Base-by-base conservation (phyloP, 176 grass and related monocot genomes). In the Hordeum marinum region DNA sequence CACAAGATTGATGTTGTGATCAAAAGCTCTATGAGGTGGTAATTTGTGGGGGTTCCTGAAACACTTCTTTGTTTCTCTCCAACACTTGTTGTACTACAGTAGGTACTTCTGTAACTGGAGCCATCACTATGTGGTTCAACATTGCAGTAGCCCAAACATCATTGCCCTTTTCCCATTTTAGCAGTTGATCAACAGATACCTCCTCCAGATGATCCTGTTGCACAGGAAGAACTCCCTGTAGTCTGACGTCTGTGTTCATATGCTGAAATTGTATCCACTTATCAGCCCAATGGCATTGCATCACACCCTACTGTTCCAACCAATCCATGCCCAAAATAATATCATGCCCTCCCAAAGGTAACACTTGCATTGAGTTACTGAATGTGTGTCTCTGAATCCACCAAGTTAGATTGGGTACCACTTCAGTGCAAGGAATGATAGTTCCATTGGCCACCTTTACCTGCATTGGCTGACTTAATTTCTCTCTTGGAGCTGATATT, bases 111-210 rank as follows among this genome's bases (percentile, higher is more conserved):
- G 9, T 12, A 2, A 12, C 1, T 9, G 11, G 2, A 11, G 43
- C 7, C 31, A 32, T 32, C 31, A 32, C 3, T 2, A 45, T 45
- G 2, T 5, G 2, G 7, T 7, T 11, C 6, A 11, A 9, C 3
- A 45, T 9, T 11, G 43, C 10, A 9, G 11, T 45, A 9, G 43
- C 15, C 15, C 4, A 55, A 1, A 55, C 0, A 5, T 55, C 4
- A 18, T 20, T 55, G 4, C 14, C 9, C 7, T 6, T 55, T 1
- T 55, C 3, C 52, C 14, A 15, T 20, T 20, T 55, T 0, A 20
- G 0, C 4, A 6, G 5, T 6, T 14, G 4, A 4, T 20, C 15
- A 0, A 20, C 0, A 1, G 15, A 6, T 20, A 18, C 1, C 1
- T 55, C 14, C 17, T 20, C 1, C 1, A 20, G 15, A 0, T 20